These are phyloP conservation scores for Perkinsus marinus DNA, from an alignment of 169 alveolate species.

Conservation along the genomic window DNA sequence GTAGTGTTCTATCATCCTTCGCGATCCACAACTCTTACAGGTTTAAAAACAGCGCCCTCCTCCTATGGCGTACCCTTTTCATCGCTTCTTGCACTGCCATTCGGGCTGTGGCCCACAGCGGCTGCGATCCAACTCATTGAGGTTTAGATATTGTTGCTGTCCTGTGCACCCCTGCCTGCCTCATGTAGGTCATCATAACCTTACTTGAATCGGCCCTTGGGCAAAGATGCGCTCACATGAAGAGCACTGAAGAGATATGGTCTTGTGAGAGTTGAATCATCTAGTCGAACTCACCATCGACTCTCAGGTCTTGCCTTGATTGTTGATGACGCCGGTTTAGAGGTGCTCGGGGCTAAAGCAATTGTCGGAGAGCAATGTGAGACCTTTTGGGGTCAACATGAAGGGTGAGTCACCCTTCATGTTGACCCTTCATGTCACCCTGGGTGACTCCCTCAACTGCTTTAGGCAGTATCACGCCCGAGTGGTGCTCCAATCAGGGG, in stretches of 20 bases:
- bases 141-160: not conserved
- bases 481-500: not conserved
- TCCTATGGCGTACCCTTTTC: not conserved
- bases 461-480: not conserved
- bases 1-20: not conserved
- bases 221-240: not conserved
- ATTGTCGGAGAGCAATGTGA: not conserved
- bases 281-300: not conserved
- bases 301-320: not conserved
- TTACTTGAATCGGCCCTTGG: not conserved
- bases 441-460: no score
- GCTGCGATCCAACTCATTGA: not conserved
- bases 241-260: not conserved
- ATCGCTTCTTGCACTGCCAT: not conserved
- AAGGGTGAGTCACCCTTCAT: no score
- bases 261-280: not conserved
- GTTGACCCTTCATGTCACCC: no score
- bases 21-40: not conserved
- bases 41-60: not conserved
- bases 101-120: not conserved
- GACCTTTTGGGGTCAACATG: no score
- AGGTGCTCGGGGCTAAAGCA: not conserved
- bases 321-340: not conserved
- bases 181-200: not conserved
- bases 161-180: not conserved